Percentiles rank a stretch among this genome's conserved stretches.
Conservation (phyloP, 352 stramenopile species). For the Hyaloperonospora arabidopsidis region DNA sequence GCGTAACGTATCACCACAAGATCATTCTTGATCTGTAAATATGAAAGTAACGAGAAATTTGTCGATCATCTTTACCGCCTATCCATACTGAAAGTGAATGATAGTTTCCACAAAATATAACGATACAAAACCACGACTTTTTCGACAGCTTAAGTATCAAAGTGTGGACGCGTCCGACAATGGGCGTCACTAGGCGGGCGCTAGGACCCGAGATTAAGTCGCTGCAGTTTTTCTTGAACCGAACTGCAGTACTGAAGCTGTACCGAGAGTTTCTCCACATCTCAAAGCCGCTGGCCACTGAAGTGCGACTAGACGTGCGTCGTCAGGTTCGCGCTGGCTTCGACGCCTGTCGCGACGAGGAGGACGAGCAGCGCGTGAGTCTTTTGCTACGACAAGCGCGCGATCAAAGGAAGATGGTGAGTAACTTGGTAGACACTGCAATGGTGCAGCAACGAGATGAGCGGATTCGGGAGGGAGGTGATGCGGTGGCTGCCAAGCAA, state of each 20-base stretch:
- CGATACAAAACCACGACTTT: neutral
- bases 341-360: conserved; percentile 39
- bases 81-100: neutral
- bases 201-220: conserved; percentile 45
- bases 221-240: conserved; percentile 71
- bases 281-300: conserved; percentile 38
- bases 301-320: conserved; percentile 45
- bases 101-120: neutral
- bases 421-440: conserved; percentile 56
- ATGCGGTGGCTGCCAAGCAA: conserved; percentile 8
- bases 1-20: too few relatives aligned
- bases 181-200: conserved; percentile 21
- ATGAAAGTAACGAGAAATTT: neutral
- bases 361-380: conserved; percentile 44
- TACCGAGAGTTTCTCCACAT: conserved; percentile 60
- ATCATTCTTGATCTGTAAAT: neutral
- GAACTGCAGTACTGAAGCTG: conserved; percentile 47
- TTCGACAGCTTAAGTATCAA: neutral
- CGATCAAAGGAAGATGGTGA: conserved; percentile 63
- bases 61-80: neutral
- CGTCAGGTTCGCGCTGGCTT: conserved; percentile 55
- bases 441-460: conserved; percentile 38
- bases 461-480: conserved; percentile 23
- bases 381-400: conserved; percentile 45
- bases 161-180: neutral